A percentile compares a stretch with the other conserved stretches of the same genome.
Evolutionary conservation across 2,329 filamentous ascomycete genomes (phyloP).

Genomic region (Mariannaea sp.): DNA sequence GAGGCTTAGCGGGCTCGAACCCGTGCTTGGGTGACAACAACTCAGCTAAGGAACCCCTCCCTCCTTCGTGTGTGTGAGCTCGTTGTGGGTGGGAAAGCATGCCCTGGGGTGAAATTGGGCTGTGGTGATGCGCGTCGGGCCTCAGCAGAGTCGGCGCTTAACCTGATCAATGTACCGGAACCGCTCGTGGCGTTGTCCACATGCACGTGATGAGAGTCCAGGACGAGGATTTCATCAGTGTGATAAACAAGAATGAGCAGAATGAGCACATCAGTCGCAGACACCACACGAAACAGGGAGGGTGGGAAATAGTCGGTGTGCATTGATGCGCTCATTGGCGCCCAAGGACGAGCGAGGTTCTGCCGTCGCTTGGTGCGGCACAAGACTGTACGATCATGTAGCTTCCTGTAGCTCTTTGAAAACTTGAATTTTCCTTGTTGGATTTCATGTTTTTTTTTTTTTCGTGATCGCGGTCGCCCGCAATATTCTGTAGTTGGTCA

Average conservation of each 20-base stretch:
- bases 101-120: conserved; percentile 14
- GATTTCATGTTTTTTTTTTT: too few relatives aligned
- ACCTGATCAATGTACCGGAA: conserved; percentile 18
- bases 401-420: conserved; percentile 25
- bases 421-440: conserved; percentile 7
- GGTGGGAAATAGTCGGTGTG: conserved; percentile 35
- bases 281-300: conserved; percentile 25
- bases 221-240: conserved; percentile 17
- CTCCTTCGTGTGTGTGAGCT: conserved; percentile 8
- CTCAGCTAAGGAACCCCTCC: too few relatives aligned
- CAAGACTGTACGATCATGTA: too few relatives aligned
- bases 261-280: conserved; percentile 21
- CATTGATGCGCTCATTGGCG: conserved; percentile 19
- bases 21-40: conserved; percentile 3
- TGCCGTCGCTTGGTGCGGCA: too few relatives aligned
- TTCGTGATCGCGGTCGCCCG: too few relatives aligned
- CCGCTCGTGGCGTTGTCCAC: conserved; percentile 20
- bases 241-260: conserved; percentile 2
- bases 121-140: conserved; percentile 18
- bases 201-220: conserved; percentile 27
- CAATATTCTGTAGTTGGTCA: too few relatives aligned
- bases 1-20: conserved; percentile 15
- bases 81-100: conserved; percentile 3
- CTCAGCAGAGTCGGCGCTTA: conserved; percentile 18
- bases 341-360: conserved; percentile 19